Base-by-base conservation (phyloP, 148 eudicot species). In the Nepenthes gracilis region DNA sequence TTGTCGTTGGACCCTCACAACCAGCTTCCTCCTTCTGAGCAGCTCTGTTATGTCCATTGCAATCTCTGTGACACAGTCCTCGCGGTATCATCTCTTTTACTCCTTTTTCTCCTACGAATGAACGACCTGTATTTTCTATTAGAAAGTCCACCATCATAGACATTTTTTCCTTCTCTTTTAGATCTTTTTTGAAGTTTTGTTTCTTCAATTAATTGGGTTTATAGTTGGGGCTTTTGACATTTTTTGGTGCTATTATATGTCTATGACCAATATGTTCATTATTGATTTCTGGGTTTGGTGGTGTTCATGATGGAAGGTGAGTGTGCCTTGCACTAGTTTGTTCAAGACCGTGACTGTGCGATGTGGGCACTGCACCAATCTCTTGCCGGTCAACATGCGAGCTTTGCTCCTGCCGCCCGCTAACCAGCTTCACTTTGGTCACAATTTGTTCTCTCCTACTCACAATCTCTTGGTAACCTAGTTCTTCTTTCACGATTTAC, bases 41-140 rank as follows among this genome's bases (percentile, higher is more conserved):
- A 90, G 65, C 97, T 90, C 69, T 86, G 97, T 55, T 86, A 90
- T 69, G 82, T 90, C 74, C 90, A 75, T 64, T 90, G 97, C 86
- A 62, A 66, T 77, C 81, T 80, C 53, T 90, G 97, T 40, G 78
- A 80, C 70, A 90, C 97, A 45, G 86, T 90, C 76, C 93, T 89
- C 53, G 97, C 93, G 68, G 97, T 87, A 81, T 65, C 6, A 3
- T 1, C 47, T 5, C 47, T 57, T 0, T 36, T 13, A 9, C 38
- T 12, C 63, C 40, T 50, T 38, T 32, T 12, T 33, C 33, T 34
- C 1, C 2, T n/a, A 23, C 23, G 23, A 23, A 23, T 23, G 23
- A 23, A 23, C 23, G 23, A 23, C 23, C 23, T 23, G 23, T 23
- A 0, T 23, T 23, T 23, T 23, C 23, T 23, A 23, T 23, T 23